Base-by-base conservation (phyloP, 768 basidiomycete species). In the Coprinopsis cinerea region DNA sequence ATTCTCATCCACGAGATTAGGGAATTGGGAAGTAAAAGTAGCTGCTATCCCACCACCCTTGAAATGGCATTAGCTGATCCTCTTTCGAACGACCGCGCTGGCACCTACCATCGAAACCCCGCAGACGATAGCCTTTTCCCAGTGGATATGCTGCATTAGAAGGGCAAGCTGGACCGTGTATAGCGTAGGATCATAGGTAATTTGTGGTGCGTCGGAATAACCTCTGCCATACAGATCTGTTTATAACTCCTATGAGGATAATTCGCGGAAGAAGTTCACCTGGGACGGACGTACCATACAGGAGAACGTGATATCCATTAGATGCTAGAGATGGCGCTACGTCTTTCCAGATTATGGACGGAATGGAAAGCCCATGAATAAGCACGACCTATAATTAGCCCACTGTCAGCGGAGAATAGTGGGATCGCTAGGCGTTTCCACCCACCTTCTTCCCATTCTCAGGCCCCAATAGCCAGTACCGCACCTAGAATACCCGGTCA, bases 151-250 rank as follows among this genome's bases (percentile, higher is more conserved):
- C 54, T 91, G 88, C 75, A 92, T 77, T 43, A 92, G 76, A 4
- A 90, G 74, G 0, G 89, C 89, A n/a, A 92, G 82, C 57, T 91
- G 88, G 0, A 79, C 81, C 0, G 81, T 80, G 60, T 84, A 84
- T 2, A 92, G 70, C 4, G 71, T 66, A 1, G 77, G 66, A 54
- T 87, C 76, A 61, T 91, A 88, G 2, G 75, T 78, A 14, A 76
- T 79, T 18, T 81, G 75, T 0, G 88, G 88, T 1, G 88, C 87
- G 49, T 87, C 88, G 1, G 87, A 88, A 64, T 90, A 92, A 3
- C 88, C 88, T 32, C 88, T 77, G 11, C 88, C 89, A 52, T 88
- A 89, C 17, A 90, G 70, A 67, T 92, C 88, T 88, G 52, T 23
- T 20, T 17, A 36, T 20, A 26, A 10, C 40, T 18, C 44, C 43